phyloP scores from a whole-genome alignment of 805 yeast genomes.

The Candida coquimbonensis region DNA sequence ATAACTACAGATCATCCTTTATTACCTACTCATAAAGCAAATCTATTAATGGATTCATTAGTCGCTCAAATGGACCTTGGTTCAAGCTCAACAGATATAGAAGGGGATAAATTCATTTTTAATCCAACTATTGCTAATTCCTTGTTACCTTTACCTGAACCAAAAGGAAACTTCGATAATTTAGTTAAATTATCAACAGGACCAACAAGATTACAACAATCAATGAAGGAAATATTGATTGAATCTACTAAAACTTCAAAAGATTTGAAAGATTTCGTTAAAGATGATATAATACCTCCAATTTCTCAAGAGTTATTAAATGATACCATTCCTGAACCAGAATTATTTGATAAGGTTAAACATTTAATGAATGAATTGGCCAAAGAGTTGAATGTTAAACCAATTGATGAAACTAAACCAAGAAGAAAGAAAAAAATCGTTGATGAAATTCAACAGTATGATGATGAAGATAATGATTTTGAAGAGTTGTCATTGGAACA shows the following conservation, averaged over 20 bases:
- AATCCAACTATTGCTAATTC: slow-evolving; percentile 12
- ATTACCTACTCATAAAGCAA: slow-evolving; percentile 33
- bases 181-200: slow-evolving; percentile 18
- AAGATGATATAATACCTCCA: slow-evolving; percentile 20
- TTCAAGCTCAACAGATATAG: slow-evolving; percentile 19
- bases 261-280: slow-evolving; percentile 10
- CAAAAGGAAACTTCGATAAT: slow-evolving; percentile 16
- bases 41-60: slow-evolving; percentile 35
- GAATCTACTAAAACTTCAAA: slow-evolving; percentile 3
- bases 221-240: slow-evolving; percentile 12
- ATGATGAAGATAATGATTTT: slow-evolving; percentile 7
- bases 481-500: slow-evolving; percentile 12
- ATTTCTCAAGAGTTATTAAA: slow-evolving; percentile 18
- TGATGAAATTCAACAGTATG: slow-evolving; percentile 7
- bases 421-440: slow-evolving; percentile 2
- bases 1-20: slow-evolving; percentile 19
- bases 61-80: slow-evolving; percentile 40
- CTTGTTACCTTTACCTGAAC: slow-evolving; percentile 11
- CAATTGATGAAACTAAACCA: slow-evolving; percentile 12
- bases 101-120: slow-evolving; percentile 12
- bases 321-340: slow-evolving; percentile 14
- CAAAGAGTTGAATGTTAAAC: slow-evolving; percentile 16
- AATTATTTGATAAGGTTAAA: slow-evolving; percentile 7
- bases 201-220: slow-evolving; percentile 19
- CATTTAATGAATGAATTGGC: slow-evolving; percentile 10